Conservation (phyloP, 78 protist genomes). For the Salpingoeca rosetta region DNA sequence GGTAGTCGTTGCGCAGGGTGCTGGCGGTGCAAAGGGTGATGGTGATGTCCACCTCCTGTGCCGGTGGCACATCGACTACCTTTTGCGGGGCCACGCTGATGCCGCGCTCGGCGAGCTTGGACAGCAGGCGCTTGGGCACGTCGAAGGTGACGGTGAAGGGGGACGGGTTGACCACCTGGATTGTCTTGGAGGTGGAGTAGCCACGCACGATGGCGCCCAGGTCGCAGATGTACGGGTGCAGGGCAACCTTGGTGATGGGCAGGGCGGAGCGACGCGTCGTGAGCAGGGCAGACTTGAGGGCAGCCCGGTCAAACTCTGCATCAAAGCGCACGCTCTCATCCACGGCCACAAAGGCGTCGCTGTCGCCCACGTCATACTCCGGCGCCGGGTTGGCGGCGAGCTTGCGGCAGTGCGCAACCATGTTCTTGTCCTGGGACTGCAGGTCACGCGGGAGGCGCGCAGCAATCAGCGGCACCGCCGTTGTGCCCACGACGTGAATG, state of each 20-base stretch:
- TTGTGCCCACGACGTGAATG: neutral
- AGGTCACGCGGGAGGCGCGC: too few relatives aligned
- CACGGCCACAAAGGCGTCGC: too few relatives aligned
- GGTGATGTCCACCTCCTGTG: constrained; percentile 4
- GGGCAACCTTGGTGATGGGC: too few relatives aligned
- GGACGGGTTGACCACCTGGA: constrained; percentile 33
- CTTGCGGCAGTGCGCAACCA: too few relatives aligned
- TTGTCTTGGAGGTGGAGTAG: neutral
- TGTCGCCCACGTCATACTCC: too few relatives aligned
- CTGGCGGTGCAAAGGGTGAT: neutral
- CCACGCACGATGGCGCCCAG: constrained; percentile 50
- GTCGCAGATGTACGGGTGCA: constrained; percentile 40
- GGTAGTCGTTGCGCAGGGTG: neutral
- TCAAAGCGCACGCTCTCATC: too few relatives aligned
- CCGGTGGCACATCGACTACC: neutral
- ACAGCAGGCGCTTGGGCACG: neutral
- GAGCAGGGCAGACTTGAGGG: too few relatives aligned
- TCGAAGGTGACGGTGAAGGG: neutral
- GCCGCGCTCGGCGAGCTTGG: neutral
- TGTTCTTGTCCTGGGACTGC: too few relatives aligned
- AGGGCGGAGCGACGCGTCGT: too few relatives aligned
- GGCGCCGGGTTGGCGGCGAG: too few relatives aligned
- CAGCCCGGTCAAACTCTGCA: too few relatives aligned
- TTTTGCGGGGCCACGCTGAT: neutral
- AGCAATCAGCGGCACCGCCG: neutral